phyloP scores from a whole-genome alignment of 1,284 basidiomycete genomes.

The Sanghuangporus sanghuang region DNA sequence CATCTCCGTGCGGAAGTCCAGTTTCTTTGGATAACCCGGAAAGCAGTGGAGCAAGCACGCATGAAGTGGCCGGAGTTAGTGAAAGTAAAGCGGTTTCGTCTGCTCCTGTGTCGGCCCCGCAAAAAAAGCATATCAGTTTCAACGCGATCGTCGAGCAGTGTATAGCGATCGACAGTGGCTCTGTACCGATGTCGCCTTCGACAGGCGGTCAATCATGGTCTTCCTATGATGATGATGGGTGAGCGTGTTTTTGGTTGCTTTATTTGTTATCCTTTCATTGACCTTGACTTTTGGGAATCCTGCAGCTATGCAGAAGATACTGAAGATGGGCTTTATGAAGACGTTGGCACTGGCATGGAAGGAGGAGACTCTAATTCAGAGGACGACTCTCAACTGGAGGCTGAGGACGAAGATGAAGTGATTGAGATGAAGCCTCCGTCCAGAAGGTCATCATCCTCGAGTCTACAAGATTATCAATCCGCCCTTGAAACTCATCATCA shows the following conservation, averaged over 20 bases:
- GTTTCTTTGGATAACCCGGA: conserved; percentile 2
- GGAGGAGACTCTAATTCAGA: conserved; percentile 14
- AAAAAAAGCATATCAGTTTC: conserved; percentile 90
- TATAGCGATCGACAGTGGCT: conserved; percentile 82
- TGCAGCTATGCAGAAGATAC: conserved; percentile 8
- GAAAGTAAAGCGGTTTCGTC: neutral
- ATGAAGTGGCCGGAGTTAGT: neutral
- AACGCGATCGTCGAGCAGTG: conserved; percentile 98
- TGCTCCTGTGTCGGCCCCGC: conserved; percentile 22
- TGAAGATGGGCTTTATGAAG: conserved; percentile 14
- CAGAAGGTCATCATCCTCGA: conserved; percentile 19
- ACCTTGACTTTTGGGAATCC: neutral
- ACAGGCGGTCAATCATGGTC: conserved; percentile 28
- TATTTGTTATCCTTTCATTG: neutral
- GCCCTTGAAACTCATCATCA: conserved; percentile 14
- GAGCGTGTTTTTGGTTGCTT: neutral
- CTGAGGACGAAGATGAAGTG: conserved; percentile 52
- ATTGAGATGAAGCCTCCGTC: conserved; percentile 55
- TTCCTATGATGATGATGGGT: conserved; percentile 16
- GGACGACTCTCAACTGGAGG: conserved; percentile 36
- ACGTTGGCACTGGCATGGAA: neutral
- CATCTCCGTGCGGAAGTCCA: neutral
- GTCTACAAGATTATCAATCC: conserved; percentile 24
- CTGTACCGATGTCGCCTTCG: conserved; percentile 28
- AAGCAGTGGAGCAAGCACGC: conserved; percentile 5